Evolutionary conservation across 140 eudicot genomes (phyloP).

Genomic region (Oenanthe javanica): DNA sequence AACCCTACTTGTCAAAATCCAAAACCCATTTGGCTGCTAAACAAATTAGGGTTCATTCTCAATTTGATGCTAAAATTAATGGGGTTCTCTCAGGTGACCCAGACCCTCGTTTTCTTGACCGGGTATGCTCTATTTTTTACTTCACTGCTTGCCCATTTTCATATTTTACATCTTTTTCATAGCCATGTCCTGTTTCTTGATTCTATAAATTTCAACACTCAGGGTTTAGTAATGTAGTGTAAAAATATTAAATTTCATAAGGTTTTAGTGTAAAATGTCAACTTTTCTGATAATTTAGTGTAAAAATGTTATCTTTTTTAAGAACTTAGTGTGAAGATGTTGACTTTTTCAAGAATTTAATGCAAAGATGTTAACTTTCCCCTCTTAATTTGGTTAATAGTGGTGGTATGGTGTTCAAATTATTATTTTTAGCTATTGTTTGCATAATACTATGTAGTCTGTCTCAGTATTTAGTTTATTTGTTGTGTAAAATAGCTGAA

Average conservation of each 20-base stretch:
- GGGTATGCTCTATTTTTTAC: constrained; percentile 34
- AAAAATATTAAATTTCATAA: background rate
- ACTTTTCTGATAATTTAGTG: background rate
- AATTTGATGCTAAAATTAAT: constrained; percentile 65
- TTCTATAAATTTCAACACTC: background rate
- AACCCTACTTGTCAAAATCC: background rate
- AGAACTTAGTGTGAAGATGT: background rate
- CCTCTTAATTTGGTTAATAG: background rate
- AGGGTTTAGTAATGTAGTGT: background rate
- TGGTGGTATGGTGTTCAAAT: background rate
- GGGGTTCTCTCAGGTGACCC: constrained; percentile 72
- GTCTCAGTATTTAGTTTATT: background rate
- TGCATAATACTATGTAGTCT: background rate
- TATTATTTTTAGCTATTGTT: too few species aligned
- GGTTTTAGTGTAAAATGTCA: background rate
- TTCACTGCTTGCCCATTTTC: background rate
- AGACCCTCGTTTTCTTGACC: constrained; percentile 66
- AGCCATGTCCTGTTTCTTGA: background rate
- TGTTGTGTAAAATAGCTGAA: background rate
- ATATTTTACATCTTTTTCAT: background rate
- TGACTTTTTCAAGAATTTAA: background rate
- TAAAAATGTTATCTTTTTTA: too few species aligned
- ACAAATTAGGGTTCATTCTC: constrained; percentile 45
- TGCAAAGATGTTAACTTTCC: background rate
- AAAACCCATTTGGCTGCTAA: constrained; percentile 35